Percentiles rank a stretch among this genome's conserved stretches.
Evolutionary conservation across 2,329 filamentous ascomycete species (phyloP).

Genomic region (Rhynchosporium secalis): DNA sequence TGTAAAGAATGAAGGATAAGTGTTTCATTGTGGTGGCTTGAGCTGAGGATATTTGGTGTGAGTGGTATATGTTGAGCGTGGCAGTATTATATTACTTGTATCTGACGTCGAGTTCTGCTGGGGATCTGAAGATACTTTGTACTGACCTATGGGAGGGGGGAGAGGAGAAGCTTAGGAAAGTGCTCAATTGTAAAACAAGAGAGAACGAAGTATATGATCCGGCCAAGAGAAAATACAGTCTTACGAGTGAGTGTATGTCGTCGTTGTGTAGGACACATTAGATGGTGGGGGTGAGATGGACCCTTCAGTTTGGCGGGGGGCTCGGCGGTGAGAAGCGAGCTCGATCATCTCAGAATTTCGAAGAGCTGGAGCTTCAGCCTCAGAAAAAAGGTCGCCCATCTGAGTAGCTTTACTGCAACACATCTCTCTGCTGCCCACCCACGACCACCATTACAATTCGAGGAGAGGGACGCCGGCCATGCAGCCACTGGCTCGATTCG

Average conservation of each 20-base stretch:
- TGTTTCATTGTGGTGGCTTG: background rate
- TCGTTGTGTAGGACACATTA: background rate
- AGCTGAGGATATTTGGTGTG: background rate
- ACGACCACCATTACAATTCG: conserved; percentile 14
- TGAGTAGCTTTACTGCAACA: conserved; percentile 7
- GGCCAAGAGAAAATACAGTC: background rate
- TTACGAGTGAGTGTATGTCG: conserved; percentile 9
- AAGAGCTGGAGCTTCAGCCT: conserved; percentile 20
- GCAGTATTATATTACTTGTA: conserved; percentile 5
- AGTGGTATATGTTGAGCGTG: background rate
- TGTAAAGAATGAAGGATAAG: background rate
- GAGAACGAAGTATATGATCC: background rate
- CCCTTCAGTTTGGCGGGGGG: background rate
- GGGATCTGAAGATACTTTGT: background rate
- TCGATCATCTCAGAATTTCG: background rate
- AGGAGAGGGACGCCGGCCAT: conserved; percentile 33
- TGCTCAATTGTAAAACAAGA: background rate
- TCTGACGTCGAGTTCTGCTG: conserved; percentile 1
- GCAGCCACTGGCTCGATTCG: conserved; percentile 37
- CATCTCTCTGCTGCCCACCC: background rate
- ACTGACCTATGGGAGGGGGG: background rate
- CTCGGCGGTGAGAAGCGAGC: conserved; percentile 6
- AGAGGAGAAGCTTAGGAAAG: background rate
- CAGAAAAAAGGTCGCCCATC: conserved; percentile 19
- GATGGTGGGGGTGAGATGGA: conserved; percentile 9